phyloP scores from a whole-genome alignment of 1,284 basidiomycete species.

The Thecaphora thlaspeos region DNA sequence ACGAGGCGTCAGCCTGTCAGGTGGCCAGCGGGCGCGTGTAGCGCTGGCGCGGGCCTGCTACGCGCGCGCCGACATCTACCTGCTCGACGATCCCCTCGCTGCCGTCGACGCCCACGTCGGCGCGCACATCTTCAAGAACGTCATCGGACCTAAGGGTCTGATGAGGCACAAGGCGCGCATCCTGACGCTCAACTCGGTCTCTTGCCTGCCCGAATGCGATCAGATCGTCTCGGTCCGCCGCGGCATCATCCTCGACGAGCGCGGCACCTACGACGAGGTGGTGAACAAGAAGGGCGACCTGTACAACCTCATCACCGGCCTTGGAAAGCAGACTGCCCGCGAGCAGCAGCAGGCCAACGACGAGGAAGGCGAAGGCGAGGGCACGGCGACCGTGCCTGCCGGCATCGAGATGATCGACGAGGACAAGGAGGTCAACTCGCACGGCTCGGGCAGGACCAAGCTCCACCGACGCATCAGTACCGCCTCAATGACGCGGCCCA shows the following conservation, averaged over 20 bases:
- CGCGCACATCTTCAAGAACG: conserved; percentile 69
- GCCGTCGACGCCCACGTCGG: conserved; percentile 88
- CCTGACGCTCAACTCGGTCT: conserved; percentile 60
- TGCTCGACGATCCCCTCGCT: conserved; percentile 86
- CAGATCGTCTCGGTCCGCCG: conserved; percentile 82
- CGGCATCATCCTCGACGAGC: conserved; percentile 74
- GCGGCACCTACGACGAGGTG: conserved; percentile 69
- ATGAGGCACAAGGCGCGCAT: conserved; percentile 44
- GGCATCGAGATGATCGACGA: conserved; percentile 48
- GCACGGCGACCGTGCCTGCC: conserved; percentile 21
- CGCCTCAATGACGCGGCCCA: conserved; percentile 41
- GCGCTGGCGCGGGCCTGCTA: conserved; percentile 80
- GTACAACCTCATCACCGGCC: conserved; percentile 29
- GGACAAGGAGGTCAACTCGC: conserved; percentile 28
- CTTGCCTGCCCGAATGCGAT: conserved; percentile 67
- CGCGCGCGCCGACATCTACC: conserved; percentile 77
- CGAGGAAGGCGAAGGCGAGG: conserved; percentile 7
- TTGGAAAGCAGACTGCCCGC: conserved; percentile 29
- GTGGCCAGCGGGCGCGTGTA: conserved; percentile 86
- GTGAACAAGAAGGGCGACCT: conserved; percentile 71
- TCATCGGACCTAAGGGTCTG: conserved; percentile 60
- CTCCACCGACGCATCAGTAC: conserved; percentile 43
- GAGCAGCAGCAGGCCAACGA: conserved; percentile 21
- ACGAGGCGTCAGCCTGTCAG: conserved; percentile 69
- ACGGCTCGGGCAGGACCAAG: conserved; percentile 43